Evolutionary conservation across 2,329 filamentous ascomycete genomes (phyloP), one percentile per base, ranked within the genome.

Genomic region (Plenodomus tracheiphilus): DNA sequence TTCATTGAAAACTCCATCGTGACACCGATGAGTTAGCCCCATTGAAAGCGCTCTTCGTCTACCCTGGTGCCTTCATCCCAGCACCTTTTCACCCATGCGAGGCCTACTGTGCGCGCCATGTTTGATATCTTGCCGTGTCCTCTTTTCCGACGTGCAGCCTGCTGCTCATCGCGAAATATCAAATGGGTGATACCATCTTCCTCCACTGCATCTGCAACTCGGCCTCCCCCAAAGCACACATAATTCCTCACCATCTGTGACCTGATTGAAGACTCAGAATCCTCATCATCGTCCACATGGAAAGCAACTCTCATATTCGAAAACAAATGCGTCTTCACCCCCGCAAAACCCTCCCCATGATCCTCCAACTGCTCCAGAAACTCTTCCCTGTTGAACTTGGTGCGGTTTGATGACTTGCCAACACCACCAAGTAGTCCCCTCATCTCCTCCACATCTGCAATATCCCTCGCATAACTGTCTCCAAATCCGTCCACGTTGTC

Each of bases 381-480:
- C 1, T 43, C 28, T 8, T 62, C 47, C 10, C 52, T 49, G 2
- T 64, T 47, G 17, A 67, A 69, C 0, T 8, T 21, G 2, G 41
- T 28, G 11, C 58, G 49, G n/a, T 41, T 51, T n/a, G 64, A 57
- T 1, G 47, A 44, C 20, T 47, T 54, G 11, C 54, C 62, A 72
- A 80, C 78, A n/a, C 65, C 61, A 1, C 74, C 62, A 13, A 63
- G 46, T 5, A 71, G 60, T 3, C 66, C 42, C 55, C 71, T 76
- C 40, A 96, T 78, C 61, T 93, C 88, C 1, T 84, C 79, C 0
- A 81, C 60, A 35, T 67, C 62, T 1, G 77, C 79, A 8, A 87
- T 75, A 60, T 96, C 85, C 4, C 92, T 79, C 0, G 85, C 81
- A 71, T 89, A 97, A 64, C 91, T 92, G 68, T 99, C 94, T 0